A percentile compares a stretch with the other conserved stretches of the same genome.
These are phyloP conservation scores for Diaporthe nobilis DNA, from an alignment of 2,329 filamentous ascomycete genomes.

Conservation along the genomic window DNA sequence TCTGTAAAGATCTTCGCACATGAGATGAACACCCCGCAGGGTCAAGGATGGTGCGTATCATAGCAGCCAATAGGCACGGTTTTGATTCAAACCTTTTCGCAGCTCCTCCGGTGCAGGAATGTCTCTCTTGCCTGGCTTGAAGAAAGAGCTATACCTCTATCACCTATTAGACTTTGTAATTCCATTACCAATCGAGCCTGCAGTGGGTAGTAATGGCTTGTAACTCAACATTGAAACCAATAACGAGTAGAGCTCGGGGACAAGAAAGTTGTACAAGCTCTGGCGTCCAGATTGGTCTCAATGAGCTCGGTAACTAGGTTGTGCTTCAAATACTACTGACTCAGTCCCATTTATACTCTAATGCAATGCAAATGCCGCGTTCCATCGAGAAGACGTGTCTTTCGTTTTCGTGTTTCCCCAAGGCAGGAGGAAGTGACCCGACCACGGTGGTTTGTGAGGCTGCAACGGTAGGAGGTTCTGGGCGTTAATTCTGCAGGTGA, in stretches of 20 bases:
- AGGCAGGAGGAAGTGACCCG: neutral
- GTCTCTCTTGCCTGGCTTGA: neutral
- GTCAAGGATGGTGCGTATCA: neutral
- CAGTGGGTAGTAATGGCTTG: neutral
- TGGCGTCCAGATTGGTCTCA: neutral
- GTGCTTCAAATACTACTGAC: neutral
- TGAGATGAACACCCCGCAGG: constrained; percentile 24
- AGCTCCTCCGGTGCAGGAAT: neutral
- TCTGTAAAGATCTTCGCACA: neutral
- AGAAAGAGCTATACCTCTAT: neutral
- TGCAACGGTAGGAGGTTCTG: neutral
- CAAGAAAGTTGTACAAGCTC: neutral
- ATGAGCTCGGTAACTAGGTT: neutral
- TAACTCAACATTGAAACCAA: neutral
- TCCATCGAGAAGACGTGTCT: neutral
- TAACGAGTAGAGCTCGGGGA: too few species aligned
- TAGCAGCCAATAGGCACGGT: neutral
- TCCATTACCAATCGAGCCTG: neutral
- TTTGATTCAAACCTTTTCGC: neutral
- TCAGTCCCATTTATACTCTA: neutral
- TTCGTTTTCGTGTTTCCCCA: neutral
- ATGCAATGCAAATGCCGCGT: neutral
- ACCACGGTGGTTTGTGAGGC: neutral
- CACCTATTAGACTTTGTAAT: neutral
- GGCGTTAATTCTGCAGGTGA: neutral